Evolutionary conservation across 208 protist genomes (phyloP), one percentile per base, ranked within the genome.

Genomic region (Acanthamoeba healyi): DNA sequence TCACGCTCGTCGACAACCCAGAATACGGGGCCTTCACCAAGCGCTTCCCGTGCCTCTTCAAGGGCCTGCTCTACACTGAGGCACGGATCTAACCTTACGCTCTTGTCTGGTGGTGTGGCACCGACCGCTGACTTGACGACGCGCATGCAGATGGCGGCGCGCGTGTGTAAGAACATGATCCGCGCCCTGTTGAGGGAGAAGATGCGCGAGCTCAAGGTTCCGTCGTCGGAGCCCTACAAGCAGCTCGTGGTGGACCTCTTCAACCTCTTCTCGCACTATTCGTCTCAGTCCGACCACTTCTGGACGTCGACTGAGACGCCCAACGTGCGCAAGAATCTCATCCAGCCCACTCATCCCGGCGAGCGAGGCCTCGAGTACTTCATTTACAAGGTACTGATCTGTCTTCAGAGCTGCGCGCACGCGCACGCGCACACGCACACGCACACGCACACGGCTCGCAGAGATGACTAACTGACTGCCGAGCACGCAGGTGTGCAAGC

Each of bases 91-190:
- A 22, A n/a, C n/a, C n/a, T n/a, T n/a, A n/a, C n/a, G n/a, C n/a
- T n/a, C n/a, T n/a, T n/a, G n/a, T n/a, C n/a, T n/a, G n/a, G n/a
- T n/a, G n/a, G n/a, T n/a, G n/a, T n/a, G n/a, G n/a, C n/a, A n/a
- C n/a, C n/a, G n/a, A n/a, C n/a, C n/a, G n/a, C n/a, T n/a, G n/a
- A n/a, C n/a, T n/a, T n/a, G n/a, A n/a, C n/a, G n/a, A n/a, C n/a
- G n/a, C n/a, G n/a, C n/a, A n/a, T n/a, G 32, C 36, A 92, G 86
- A 92, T 92, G 86, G 56, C 34, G 9, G 86, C 86, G 19, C 54
- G 86, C 6, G 86, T 92, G 49, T 92, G 86, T 34, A 92, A 92
- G 42, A 26, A 44, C 63, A 92, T 92, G 38, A 77, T 92, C 24
- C 34, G 63, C 7, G 86, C 86, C 3, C 56, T 92, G 36, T 54